Evolutionary conservation across 2,329 filamentous ascomycete genomes (phyloP), one percentile per base, ranked within the genome.

Genomic region (Lasiodiplodia sp.): DNA sequence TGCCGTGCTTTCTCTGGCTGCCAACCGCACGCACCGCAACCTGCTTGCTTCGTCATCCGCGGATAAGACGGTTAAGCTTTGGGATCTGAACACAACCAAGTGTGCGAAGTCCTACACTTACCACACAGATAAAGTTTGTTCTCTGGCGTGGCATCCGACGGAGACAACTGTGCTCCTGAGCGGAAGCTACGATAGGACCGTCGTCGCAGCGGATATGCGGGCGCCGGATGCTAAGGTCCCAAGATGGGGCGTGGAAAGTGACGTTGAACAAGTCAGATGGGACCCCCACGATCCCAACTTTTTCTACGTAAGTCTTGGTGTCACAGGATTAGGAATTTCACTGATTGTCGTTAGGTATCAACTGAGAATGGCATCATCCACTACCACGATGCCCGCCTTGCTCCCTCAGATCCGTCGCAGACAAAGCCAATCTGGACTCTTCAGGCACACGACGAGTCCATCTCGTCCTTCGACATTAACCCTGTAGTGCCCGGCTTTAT

Each of bases 81-180:
- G 96, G 96, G 96, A 99, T 79, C 85, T 99, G 71, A 92, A 94
- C 83, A 97, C 93, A 3, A 88, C 92, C 70, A 94, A 91, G 80
- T 97, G 94, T 81, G 96, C 96, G 75, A 96, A 97, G 83, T 97
- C 94, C 55, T 99, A 99, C 85, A 87, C 88, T 18, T 93, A 97
- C 82, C 96, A 99, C 83, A 97, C 93, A 44, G 96, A 97, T 86
- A 99, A 99, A 84, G 94, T 98, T 72, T 99, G 94, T 86, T 93
- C 95, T 25, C 84, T 99, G 68, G 92, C 95, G 72, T 99, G 96
- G 96, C 93, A 98, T 83, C 87, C 92, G 0, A 87, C 86, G 53
- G 92, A 97, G 79, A 89, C 94, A 2, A 97, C 96, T 0, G 89
- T 97, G 23, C 86, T 99, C 28, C 86, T 99, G 69, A 97, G 91